phyloP scores from a whole-genome alignment of 805 yeast genomes.

The Nakazawaea laoshanensis region DNA sequence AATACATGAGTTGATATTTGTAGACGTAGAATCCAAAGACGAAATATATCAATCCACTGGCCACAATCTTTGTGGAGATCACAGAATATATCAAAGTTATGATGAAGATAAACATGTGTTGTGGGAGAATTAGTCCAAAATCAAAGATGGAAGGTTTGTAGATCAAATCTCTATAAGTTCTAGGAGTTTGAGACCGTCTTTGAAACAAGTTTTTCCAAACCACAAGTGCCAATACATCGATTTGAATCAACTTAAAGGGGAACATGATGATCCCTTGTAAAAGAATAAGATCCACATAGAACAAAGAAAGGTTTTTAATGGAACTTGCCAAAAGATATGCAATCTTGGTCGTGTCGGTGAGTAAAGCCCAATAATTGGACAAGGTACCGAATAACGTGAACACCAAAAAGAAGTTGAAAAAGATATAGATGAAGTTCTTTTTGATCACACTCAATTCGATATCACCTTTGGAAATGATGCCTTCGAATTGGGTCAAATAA shows the following conservation, averaged over 20 bases:
- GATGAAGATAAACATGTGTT: constrained; percentile 77
- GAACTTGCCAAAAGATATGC: constrained; percentile 48
- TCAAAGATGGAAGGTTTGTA: constrained; percentile 53
- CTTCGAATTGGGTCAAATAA: constrained; percentile 41
- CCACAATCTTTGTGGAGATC: constrained; percentile 77
- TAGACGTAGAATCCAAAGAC: constrained; percentile 79
- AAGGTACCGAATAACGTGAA: constrained; percentile 56
- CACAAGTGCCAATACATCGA: constrained; percentile 41
- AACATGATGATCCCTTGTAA: constrained; percentile 66
- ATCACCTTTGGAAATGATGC: constrained; percentile 48
- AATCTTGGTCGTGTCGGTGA: constrained; percentile 50
- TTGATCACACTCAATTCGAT: constrained; percentile 47
- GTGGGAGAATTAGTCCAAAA: constrained; percentile 78
- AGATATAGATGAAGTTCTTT: constrained; percentile 53
- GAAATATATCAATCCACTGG: constrained; percentile 81
- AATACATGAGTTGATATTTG: constrained; percentile 84
- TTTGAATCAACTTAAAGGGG: constrained; percentile 46
- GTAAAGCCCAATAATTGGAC: constrained; percentile 48
- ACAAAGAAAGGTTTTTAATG: constrained; percentile 40
- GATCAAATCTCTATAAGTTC: constrained; percentile 41
- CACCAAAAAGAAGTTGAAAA: constrained; percentile 52
- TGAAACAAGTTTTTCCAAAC: constrained; percentile 31
- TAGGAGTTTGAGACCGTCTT: constrained; percentile 34
- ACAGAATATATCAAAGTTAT: constrained; percentile 84
- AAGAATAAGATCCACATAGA: constrained; percentile 52